These are phyloP conservation scores for Volvariella volvacea DNA, from an alignment of 1,284 basidiomycete genomes.

Conservation along the genomic window DNA sequence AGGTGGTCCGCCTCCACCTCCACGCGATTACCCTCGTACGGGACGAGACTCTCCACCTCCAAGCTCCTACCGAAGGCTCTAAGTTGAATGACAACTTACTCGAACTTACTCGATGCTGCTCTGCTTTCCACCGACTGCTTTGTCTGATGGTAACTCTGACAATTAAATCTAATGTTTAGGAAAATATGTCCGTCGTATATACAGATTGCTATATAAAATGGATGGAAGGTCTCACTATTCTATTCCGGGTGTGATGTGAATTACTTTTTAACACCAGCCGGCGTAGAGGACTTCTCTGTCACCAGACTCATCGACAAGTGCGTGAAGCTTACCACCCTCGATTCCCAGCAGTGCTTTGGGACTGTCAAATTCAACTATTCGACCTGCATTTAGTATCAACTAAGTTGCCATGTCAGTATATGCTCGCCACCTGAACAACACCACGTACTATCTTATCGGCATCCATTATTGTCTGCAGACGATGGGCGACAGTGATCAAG, in stretches of 20 bases:
- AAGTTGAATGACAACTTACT: too few species aligned
- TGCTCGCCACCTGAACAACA: background rate
- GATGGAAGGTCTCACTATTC: too few species aligned
- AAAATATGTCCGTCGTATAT: too few species aligned
- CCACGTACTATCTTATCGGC: slow-evolving; percentile 31
- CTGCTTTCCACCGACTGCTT: too few species aligned
- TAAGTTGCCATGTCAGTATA: slow-evolving; percentile 12
- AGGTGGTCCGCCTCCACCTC: slow-evolving; percentile 19
- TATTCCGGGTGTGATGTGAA: too few species aligned
- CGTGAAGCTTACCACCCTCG: slow-evolving; percentile 30
- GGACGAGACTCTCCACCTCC: slow-evolving; percentile 31
- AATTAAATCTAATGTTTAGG: too few species aligned
- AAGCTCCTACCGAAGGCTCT: too few species aligned
- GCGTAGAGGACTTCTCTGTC: slow-evolving; percentile 12
- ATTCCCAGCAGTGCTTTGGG: slow-evolving; percentile 40
- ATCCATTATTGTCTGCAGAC: slow-evolving; percentile 51
- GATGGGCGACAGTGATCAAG: slow-evolving; percentile 48
- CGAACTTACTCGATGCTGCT: too few species aligned
- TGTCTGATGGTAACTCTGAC: too few species aligned
- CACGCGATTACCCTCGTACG: slow-evolving; percentile 59
- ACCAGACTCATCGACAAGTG: slow-evolving; percentile 32
- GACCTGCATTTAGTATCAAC: slow-evolving; percentile 29
- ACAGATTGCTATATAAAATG: too few species aligned
- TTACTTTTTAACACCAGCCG: background rate
- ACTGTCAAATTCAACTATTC: slow-evolving; percentile 31